Percentiles rank a stretch among this genome's conserved stretches.
These are phyloP conservation scores for Acacia acuminata DNA, from an alignment of 306 rosid genomes.

Conservation along the genomic window DNA sequence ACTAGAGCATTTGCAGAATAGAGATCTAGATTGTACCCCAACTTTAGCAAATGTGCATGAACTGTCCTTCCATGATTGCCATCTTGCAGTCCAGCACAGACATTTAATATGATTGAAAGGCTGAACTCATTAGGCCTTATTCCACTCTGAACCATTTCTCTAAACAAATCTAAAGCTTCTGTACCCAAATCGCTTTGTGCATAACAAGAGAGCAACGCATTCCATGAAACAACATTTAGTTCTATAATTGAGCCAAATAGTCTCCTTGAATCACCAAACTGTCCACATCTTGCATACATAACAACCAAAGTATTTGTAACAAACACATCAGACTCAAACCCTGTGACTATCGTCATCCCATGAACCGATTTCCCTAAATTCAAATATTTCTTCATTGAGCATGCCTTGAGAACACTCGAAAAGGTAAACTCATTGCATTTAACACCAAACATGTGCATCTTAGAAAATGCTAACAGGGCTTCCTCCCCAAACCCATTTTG, in stretches of 20 bases:
- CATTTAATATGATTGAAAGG: slow-evolving; percentile 72
- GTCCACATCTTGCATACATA: slow-evolving; percentile 77
- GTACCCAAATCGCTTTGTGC: slow-evolving; percentile 52
- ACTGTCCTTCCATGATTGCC: slow-evolving; percentile 53
- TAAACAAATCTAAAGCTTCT: slow-evolving; percentile 65
- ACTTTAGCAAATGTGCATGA: slow-evolving; percentile 64
- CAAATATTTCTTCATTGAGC: slow-evolving; percentile 60
- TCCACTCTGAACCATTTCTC: slow-evolving; percentile 66
- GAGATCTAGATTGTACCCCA: slow-evolving; percentile 66
- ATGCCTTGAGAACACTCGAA: slow-evolving; percentile 77
- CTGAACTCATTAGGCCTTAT: slow-evolving; percentile 76
- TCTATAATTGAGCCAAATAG: slow-evolving; percentile 55
- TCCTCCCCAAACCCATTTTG: slow-evolving; percentile 64
- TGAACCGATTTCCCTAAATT: slow-evolving; percentile 65
- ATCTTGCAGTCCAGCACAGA: slow-evolving; percentile 60
- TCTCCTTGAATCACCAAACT: slow-evolving; percentile 63
- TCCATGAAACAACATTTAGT: slow-evolving; percentile 75
- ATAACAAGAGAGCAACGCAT: slow-evolving; percentile 76
- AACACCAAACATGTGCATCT: slow-evolving; percentile 57
- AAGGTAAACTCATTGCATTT: slow-evolving; percentile 75
- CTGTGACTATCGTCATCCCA: slow-evolving; percentile 55
- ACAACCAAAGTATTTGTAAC: slow-evolving; percentile 83
- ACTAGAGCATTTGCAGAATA: slow-evolving; percentile 82
- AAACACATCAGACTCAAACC: slow-evolving; percentile 76
- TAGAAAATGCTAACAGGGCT: slow-evolving; percentile 60